phyloP scores from a whole-genome alignment of 345 rosid genomes.

The Brassica napus region DNA sequence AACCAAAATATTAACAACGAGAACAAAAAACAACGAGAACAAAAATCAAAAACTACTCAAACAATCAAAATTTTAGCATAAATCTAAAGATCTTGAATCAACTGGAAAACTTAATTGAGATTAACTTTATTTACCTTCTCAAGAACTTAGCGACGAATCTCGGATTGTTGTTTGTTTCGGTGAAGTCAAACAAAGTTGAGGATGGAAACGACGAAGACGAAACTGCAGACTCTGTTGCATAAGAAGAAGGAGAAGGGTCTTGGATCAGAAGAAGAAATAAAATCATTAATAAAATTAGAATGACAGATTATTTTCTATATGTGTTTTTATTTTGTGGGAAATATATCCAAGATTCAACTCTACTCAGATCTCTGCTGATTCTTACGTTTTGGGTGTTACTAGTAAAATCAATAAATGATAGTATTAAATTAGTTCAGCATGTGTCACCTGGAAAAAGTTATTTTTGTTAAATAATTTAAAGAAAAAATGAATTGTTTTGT shows the following conservation, averaged over 20 bases:
- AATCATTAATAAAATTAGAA: not conserved
- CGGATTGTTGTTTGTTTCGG: not conserved
- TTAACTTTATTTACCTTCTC: slow-evolving; percentile 26
- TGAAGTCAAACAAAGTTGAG: slow-evolving; percentile 6
- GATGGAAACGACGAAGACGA: not conserved
- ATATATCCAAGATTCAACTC: slow-evolving; percentile 29
- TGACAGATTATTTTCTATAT: not conserved
- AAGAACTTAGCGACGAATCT: slow-evolving; percentile 5
- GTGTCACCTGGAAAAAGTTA: slow-evolving; percentile 12
- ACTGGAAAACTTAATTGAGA: not conserved
- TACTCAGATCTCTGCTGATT: slow-evolving; percentile 34
- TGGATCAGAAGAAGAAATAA: slow-evolving; percentile 10
- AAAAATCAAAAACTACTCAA: not conserved
- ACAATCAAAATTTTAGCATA: not conserved
- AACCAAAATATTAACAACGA: not conserved
- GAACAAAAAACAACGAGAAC: not conserved
- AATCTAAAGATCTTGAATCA: not conserved
- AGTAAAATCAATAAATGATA: not conserved
- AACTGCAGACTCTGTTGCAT: slow-evolving; percentile 5
- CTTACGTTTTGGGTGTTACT: slow-evolving; percentile 35
- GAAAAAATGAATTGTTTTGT: not conserved
- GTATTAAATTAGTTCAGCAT: not conserved
- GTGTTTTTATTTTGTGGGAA: not conserved
- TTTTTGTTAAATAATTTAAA: not conserved
- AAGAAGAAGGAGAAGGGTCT: not conserved